Percentiles rank a stretch among this genome's conserved stretches.
phyloP scores from a whole-genome alignment of 2,329 filamentous ascomycete species.

The Trichoderma pleuroti region DNA sequence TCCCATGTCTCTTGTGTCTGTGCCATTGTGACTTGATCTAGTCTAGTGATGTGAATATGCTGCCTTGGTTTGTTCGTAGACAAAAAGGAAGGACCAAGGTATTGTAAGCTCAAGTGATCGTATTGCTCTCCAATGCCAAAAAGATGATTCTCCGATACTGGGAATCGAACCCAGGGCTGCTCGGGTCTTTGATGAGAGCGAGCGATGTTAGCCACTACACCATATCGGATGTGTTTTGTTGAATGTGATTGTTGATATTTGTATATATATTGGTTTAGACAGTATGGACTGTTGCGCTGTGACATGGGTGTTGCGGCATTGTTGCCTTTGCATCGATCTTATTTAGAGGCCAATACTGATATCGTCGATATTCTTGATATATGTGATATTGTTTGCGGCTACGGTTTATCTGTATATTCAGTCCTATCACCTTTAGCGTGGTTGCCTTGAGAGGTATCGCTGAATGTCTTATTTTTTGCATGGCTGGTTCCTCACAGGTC shows the following conservation, averaged over 20 bases:
- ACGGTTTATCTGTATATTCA: too few relatives aligned
- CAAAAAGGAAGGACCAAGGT: background rate
- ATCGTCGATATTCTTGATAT: background rate
- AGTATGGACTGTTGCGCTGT: too few relatives aligned
- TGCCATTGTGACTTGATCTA: background rate
- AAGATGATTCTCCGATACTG: conserved; percentile 30
- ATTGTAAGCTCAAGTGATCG: background rate
- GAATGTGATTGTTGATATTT: background rate
- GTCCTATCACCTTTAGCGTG: background rate
- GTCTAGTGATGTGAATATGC: background rate
- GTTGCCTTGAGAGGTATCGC: background rate
- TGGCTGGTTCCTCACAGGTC: background rate
- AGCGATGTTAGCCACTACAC: conserved; percentile 39
- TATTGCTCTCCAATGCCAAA: background rate
- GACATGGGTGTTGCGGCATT: too few relatives aligned
- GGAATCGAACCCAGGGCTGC: conserved; percentile 37
- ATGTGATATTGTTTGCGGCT: background rate
- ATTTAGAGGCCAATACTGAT: too few relatives aligned
- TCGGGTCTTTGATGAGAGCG: conserved; percentile 32
- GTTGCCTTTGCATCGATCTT: too few relatives aligned
- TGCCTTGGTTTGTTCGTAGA: background rate
- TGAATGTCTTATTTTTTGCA: background rate
- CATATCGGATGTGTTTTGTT: conserved; percentile 29
- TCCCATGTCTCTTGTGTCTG: background rate
- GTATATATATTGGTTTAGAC: background rate